Evolutionary conservation across 768 basidiomycete species (phyloP).

Genomic region (Suillus luteus): DNA sequence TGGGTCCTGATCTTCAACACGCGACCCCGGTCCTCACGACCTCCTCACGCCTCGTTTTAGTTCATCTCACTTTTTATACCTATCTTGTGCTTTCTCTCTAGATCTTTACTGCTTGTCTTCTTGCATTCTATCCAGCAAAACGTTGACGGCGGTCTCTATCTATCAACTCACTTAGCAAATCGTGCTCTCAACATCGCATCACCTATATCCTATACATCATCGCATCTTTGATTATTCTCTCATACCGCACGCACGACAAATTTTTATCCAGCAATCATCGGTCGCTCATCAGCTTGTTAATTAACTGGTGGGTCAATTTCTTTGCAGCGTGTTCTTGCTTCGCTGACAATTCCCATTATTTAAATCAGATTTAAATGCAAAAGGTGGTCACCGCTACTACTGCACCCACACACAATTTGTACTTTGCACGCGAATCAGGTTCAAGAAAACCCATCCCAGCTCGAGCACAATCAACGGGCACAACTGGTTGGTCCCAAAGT

Average conservation of each 20-base stretch:
- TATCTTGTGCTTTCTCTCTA: slow-evolving; percentile 45
- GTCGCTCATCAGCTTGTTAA: slow-evolving; percentile 41
- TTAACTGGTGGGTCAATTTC: slow-evolving; percentile 46
- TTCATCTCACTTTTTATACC: slow-evolving; percentile 54
- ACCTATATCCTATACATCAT: slow-evolving; percentile 40
- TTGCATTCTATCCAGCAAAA: slow-evolving; percentile 36
- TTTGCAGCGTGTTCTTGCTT: slow-evolving; percentile 14
- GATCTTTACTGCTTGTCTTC: slow-evolving; percentile 43
- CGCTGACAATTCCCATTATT: slow-evolving; percentile 26
- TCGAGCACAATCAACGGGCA: slow-evolving; percentile 34
- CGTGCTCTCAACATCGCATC: slow-evolving; percentile 35
- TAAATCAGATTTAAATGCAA: slow-evolving; percentile 63
- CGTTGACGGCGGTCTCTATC: slow-evolving; percentile 40
- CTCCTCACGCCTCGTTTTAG: slow-evolving; percentile 46
- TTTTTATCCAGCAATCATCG: slow-evolving; percentile 52
- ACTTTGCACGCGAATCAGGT: slow-evolving; percentile 39
- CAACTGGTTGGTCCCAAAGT: slow-evolving; percentile 49
- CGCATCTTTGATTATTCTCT: slow-evolving; percentile 50
- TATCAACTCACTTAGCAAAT: slow-evolving; percentile 39
- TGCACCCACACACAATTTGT: slow-evolving; percentile 37
- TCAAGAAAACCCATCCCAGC: slow-evolving; percentile 32
- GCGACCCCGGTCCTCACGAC: slow-evolving; percentile 56
- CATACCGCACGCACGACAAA: slow-evolving; percentile 42
- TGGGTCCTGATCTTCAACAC: slow-evolving; percentile 38
- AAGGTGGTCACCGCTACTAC: slow-evolving; percentile 63